phyloP scores from a whole-genome alignment of 805 yeast genomes.

The Metschnikowia baotianmanensis region DNA sequence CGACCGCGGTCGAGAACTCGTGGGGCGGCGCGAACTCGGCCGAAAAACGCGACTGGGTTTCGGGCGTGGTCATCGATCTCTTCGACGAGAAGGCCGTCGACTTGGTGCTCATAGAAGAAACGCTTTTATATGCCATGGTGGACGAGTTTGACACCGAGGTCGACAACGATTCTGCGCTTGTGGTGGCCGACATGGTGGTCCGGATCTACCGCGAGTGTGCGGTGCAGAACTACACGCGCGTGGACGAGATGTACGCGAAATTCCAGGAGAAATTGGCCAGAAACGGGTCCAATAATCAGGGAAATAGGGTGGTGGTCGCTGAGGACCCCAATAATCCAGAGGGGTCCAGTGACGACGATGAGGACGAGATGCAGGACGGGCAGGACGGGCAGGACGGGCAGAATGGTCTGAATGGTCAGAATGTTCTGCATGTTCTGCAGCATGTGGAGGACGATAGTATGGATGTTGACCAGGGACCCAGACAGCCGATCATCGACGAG shows the following conservation, averaged over 20 bases:
- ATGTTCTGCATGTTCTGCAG: constrained; percentile 14
- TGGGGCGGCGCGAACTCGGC: constrained; percentile 96
- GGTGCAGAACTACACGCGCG: constrained; percentile 47
- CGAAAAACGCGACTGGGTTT: constrained; percentile 94
- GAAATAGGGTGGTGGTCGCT: constrained; percentile 43
- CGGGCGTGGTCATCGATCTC: constrained; percentile 75
- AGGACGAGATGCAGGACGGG: constrained; percentile 40
- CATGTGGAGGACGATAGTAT: constrained; percentile 21
- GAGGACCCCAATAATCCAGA: constrained; percentile 66
- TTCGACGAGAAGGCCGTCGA: constrained; percentile 71
- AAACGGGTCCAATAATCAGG: constrained; percentile 36
- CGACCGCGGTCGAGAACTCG: constrained; percentile 81
- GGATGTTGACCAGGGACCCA: constrained; percentile 37
- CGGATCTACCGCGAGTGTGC: constrained; percentile 64
- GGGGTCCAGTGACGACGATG: constrained; percentile 45
- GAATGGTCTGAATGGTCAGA: constrained; percentile 10
- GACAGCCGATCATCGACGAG: constrained; percentile 63
- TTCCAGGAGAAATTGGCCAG: constrained; percentile 62
- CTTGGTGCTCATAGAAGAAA: constrained; percentile 75
- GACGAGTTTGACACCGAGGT: constrained; percentile 90
- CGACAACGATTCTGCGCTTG: constrained; percentile 85
- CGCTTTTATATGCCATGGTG: constrained; percentile 82
- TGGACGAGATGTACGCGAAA: constrained; percentile 57
- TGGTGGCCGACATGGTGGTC: constrained; percentile 65
- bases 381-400: background rate